Evolutionary conservation across 139 green algal genomes (phyloP).

Genomic region (Zygnema circumcarinatum): DNA sequence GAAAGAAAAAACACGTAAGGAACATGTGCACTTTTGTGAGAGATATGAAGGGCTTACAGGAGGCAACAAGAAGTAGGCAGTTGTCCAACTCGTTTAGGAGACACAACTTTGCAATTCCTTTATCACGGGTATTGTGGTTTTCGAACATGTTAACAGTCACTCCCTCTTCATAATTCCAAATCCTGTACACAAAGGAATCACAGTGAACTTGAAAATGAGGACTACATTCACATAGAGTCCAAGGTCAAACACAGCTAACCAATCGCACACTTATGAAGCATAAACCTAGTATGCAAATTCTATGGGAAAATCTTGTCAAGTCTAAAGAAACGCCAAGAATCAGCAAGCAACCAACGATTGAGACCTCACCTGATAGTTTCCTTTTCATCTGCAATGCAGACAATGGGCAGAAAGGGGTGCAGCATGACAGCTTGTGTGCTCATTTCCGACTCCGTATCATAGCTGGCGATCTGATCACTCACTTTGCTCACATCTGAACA

Average conservation of each 20-base stretch:
- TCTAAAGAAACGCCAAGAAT: too few species aligned
- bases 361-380: conserved; percentile 46
- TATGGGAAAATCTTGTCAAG: too few species aligned
- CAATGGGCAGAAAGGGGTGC: conserved; percentile 53
- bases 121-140: conserved; percentile 19
- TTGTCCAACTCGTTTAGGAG: conserved; percentile 55
- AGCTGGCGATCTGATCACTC: conserved; percentile 55
- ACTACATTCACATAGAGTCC: too few species aligned
- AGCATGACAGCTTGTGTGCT: conserved; percentile 30
- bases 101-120: conserved; percentile 30
- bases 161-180: conserved; percentile 58
- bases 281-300: too few species aligned
- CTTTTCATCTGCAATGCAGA: conserved; percentile 54
- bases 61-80: conserved; percentile 14
- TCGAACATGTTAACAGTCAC: conserved; percentile 44
- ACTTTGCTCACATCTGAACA: conserved; percentile 54
- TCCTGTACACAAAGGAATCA: conserved; percentile 20
- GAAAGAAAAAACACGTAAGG: too few species aligned
- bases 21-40: too few species aligned
- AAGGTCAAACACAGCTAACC: too few species aligned
- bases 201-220: neutral
- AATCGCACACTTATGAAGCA: too few species aligned
- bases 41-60: conserved; percentile 31
- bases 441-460: conserved; percentile 45
- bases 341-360: too few species aligned